Percentiles rank a stretch among this genome's conserved stretches.
phyloP scores from a whole-genome alignment of 306 rosid genomes.

The Vigna radiata region DNA sequence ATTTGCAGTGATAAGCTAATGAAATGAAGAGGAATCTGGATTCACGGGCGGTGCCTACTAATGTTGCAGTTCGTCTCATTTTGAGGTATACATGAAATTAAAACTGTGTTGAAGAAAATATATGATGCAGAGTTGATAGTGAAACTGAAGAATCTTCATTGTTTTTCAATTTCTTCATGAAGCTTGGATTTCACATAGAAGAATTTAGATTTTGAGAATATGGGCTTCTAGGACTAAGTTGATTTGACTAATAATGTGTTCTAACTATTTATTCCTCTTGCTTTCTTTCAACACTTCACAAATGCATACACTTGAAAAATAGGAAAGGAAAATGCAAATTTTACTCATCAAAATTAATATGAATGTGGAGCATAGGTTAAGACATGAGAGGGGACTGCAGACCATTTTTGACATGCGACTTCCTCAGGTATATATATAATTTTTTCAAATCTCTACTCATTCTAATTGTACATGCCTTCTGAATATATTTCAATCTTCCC shows the following conservation, averaged over 20 bases:
- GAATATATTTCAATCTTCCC: not conserved
- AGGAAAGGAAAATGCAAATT: slow-evolving; percentile 19
- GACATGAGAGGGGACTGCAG: not conserved
- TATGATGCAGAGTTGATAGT: slow-evolving; percentile 5
- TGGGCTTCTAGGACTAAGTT: slow-evolving; percentile 13
- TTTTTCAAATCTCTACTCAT: not conserved
- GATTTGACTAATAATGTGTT: slow-evolving; percentile 23
- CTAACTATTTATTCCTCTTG: slow-evolving; percentile 11
- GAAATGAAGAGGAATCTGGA: slow-evolving; percentile 21
- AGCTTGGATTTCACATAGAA: slow-evolving; percentile 20
- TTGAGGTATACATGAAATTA: not conserved
- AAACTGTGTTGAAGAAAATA: slow-evolving; percentile 6
- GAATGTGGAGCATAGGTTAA: slow-evolving; percentile 18
- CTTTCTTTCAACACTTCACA: slow-evolving; percentile 26
- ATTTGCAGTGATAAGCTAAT: slow-evolving; percentile 15
- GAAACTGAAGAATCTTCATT: slow-evolving; percentile 15
- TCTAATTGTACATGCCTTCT: slow-evolving; percentile 7
- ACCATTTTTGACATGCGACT: not conserved
- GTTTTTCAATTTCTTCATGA: slow-evolving; percentile 21
- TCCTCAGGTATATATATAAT: not conserved
- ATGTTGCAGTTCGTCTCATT: slow-evolving; percentile 12
- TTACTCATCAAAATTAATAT: slow-evolving; percentile 27
- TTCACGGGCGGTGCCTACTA: slow-evolving; percentile 10
- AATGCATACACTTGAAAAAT: slow-evolving; percentile 18
- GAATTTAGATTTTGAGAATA: slow-evolving; percentile 14